Conservation (phyloP, 2,329 filamentous ascomycete species). For the Coniella vitis region DNA sequence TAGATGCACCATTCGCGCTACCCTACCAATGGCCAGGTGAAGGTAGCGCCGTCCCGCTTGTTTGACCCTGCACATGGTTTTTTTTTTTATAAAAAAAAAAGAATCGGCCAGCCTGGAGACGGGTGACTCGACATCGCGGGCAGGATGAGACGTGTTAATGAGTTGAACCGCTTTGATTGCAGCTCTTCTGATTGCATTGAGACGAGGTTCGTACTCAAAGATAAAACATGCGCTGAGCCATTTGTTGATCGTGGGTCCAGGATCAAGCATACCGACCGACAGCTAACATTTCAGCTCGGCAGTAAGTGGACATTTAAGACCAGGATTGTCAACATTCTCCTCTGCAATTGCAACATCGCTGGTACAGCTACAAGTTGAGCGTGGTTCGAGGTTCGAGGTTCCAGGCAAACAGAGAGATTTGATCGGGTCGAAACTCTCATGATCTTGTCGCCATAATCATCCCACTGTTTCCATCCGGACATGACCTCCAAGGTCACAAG, state of each 20-base stretch:
- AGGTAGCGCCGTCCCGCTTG: constrained; percentile 6
- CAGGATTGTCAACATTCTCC: neutral
- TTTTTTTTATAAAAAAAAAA: no score
- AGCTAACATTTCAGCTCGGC: neutral
- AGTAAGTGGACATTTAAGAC: constrained; percentile 1
- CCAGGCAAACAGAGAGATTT: neutral
- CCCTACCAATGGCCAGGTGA: constrained; percentile 7
- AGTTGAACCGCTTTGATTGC: no score
- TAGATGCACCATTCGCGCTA: constrained; percentile 7
- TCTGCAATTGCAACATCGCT: neutral
- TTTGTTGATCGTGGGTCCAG: neutral
- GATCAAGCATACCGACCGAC: neutral
- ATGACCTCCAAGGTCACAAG: constrained; percentile 6
- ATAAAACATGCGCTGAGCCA: constrained; percentile 1
- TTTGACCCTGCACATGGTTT: constrained; percentile 5
- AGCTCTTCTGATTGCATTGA: no score
- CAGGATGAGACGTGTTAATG: no score
- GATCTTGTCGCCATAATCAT: constrained; percentile 8
- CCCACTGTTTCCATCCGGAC: constrained; percentile 1
- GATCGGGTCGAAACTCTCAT: constrained; percentile 7
- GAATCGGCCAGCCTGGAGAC: no score
- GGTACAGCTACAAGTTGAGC: neutral
- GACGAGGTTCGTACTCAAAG: no score
- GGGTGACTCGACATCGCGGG: no score
- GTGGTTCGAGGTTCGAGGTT: neutral